phyloP scores from a whole-genome alignment of 345 rosid genomes.

The Syzygium oleosum region DNA sequence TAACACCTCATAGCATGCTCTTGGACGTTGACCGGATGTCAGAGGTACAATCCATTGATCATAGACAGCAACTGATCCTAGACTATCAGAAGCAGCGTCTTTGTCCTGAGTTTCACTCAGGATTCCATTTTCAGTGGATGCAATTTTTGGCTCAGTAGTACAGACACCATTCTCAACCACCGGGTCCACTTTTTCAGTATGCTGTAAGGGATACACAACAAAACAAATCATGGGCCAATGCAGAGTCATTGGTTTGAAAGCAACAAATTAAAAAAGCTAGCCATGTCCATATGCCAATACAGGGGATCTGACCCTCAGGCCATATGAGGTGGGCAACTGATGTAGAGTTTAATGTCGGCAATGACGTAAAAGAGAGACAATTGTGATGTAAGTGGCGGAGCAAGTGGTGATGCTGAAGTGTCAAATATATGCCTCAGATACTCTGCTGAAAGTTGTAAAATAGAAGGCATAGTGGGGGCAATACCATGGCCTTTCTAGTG shows the following conservation, averaged over 20 bases:
- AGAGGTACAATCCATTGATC: slow-evolving; percentile 89
- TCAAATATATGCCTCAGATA: background rate
- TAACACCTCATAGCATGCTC: slow-evolving; percentile 87
- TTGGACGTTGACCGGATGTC: slow-evolving; percentile 74
- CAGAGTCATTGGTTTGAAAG: background rate
- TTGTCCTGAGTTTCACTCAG: slow-evolving; percentile 72
- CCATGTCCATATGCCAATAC: background rate
- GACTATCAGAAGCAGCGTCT: slow-evolving; percentile 85
- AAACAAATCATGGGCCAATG: background rate
- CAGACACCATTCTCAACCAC: slow-evolving; percentile 54
- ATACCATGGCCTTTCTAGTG: background rate
- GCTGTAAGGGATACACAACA: slow-evolving; percentile 22
- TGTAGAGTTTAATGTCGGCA: background rate
- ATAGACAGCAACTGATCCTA: slow-evolving; percentile 65
- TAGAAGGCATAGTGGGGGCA: background rate
- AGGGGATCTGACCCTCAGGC: background rate
- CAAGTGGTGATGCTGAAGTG: background rate
- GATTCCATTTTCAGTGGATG: slow-evolving; percentile 59
- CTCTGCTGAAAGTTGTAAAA: background rate
- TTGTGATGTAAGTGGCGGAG: background rate
- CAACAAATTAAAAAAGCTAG: background rate
- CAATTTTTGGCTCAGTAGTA: slow-evolving; percentile 55
- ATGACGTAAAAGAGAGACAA: background rate
- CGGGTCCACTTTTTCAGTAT: slow-evolving; percentile 44
- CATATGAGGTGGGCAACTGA: background rate